Base-by-base conservation (phyloP, 202 grass and related monocot species). In the Bolboschoenoplectus hybrid region DNA sequence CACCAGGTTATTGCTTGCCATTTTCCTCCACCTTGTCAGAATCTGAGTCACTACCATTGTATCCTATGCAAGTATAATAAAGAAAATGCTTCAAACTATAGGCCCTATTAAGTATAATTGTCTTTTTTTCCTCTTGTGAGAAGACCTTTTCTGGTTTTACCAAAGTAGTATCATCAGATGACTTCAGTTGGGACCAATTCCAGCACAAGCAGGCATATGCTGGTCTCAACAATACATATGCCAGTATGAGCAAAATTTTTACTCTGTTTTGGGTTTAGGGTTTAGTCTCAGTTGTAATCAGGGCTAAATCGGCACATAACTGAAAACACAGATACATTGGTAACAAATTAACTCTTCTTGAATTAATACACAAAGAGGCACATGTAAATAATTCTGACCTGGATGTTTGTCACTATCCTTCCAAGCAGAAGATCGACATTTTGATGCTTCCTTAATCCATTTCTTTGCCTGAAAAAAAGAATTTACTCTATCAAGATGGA, bases 41-140 rank as follows among this genome's bases (percentile, higher is more conserved):
- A 85, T 90, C 92, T 51, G 94, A 97, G 67, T 97, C 94, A 82
- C 94, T 94, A 86, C 92, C 92, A 93, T 93, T 97, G 69, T 94
- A 97, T 55, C 92, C 94, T 97, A 78, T 63, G 83, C 86, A 73
- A 32, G 12, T 44, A 41, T 58, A 40, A 65, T 79, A 34, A 72
- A 35, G 19, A 82, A 86, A 5, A 44, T 67, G 60, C 43, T 52
- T 80, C 79, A 72, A 87, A 45, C 26, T 34, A 9, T 67, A 45
- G 3, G 68, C 38, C 51, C 26, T 67, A 76, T 52, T 7, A 79
- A 35, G 41, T 67, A 60, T 12, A 67, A 17, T 6, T 35, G 78
- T 47, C 50, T 66, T 51, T 74, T 78, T 60, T 74, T 82, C 57
- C 14, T 17, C 19, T 57, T 56, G 1, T 13, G 39, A 69, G 5